Evolutionary conservation across 2,329 filamentous ascomycete genomes (phyloP).

Genomic region (Fusarium palustre): DNA sequence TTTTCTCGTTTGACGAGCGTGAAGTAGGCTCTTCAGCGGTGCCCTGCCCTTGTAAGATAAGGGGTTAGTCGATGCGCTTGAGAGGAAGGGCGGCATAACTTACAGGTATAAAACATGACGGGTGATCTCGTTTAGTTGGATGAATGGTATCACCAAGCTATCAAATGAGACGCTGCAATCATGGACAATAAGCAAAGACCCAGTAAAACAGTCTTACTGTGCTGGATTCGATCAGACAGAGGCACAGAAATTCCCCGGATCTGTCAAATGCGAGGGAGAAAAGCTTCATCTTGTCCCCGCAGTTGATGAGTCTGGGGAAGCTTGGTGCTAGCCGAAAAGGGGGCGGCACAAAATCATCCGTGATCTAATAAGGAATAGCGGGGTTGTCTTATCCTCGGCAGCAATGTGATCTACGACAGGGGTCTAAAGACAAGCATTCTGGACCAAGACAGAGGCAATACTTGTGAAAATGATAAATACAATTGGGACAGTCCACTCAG

Average conservation of each 20-base stretch:
- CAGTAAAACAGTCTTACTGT: no score
- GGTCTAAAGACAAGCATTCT: neutral
- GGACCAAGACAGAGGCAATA: neutral
- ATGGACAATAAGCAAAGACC: neutral
- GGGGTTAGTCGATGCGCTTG: neutral
- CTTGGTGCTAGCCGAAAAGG: neutral
- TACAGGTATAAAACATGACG: slow-evolving; percentile 7
- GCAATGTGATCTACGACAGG: neutral
- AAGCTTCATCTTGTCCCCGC: neutral
- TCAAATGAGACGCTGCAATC: no score
- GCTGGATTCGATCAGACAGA: neutral
- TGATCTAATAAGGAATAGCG: neutral
- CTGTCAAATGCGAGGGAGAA: neutral
- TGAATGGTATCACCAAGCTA: no score
- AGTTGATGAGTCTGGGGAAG: neutral
- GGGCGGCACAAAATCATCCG: neutral
- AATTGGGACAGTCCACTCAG: no score
- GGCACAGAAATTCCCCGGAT: neutral
- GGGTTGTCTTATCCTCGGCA: neutral
- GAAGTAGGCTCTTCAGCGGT: neutral
- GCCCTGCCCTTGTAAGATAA: neutral
- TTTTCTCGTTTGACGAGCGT: neutral
- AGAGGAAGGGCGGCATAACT: neutral
- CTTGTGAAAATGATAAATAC: no score
- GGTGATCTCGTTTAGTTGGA: no score